Percentiles rank a stretch among this genome's conserved stretches.
phyloP scores from a whole-genome alignment of 208 protist species.

The Leishmania braziliensis region DNA sequence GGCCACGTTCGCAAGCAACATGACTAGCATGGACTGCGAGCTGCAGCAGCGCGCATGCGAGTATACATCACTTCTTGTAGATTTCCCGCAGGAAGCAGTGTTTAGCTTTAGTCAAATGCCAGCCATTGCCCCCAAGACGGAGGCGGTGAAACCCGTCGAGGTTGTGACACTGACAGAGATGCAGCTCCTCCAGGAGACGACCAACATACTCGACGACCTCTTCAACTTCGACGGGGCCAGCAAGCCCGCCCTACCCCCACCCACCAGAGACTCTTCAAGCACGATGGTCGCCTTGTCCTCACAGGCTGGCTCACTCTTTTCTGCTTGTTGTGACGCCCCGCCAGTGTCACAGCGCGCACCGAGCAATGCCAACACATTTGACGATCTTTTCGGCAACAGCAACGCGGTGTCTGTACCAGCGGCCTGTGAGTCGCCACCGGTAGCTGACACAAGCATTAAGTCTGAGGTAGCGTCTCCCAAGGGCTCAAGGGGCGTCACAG shows the following conservation, averaged over 20 bases:
- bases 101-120: conserved; percentile 87
- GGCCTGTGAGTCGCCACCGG: conserved; percentile 10
- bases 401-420: conserved; percentile 7
- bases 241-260: conserved; percentile 15
- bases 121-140: conserved; percentile 42
- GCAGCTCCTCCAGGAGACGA: conserved; percentile 51
- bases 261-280: conserved; percentile 8
- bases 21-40: conserved; percentile 89
- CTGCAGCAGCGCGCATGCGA: conserved; percentile 95
- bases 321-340: not conserved
- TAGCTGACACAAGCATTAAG: not conserved
- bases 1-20: conserved; percentile 59
- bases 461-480: not conserved
- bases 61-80: conserved; percentile 83
- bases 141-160: conserved; percentile 57
- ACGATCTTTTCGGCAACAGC: conserved; percentile 35
- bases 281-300: conserved; percentile 2
- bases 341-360: not conserved
- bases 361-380: conserved; percentile 9
- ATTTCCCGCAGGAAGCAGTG: conserved; percentile 73
- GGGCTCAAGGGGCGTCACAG: not conserved
- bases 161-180: conserved; percentile 58
- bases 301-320: not conserved
- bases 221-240: conserved; percentile 55
- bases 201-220: conserved; percentile 69